phyloP scores from a whole-genome alignment of 169 alveolate species.

The Nephromyces sp. region DNA sequence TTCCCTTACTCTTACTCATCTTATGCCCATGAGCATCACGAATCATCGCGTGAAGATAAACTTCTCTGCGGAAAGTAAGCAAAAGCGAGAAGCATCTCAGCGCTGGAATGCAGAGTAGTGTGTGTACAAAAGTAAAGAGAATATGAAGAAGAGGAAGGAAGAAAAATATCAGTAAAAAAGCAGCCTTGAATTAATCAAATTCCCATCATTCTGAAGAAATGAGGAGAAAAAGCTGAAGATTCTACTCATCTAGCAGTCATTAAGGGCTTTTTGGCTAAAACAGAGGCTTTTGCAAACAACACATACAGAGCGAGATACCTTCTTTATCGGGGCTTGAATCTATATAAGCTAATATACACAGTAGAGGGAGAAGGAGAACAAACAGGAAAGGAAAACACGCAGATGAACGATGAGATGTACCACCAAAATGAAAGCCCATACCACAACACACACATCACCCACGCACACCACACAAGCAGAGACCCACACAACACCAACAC shows the following conservation, averaged over 20 bases:
- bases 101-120: too few relatives aligned
- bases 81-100: too few relatives aligned
- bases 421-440: too few relatives aligned
- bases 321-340: too few relatives aligned
- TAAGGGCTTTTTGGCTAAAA: not conserved
- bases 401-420: not conserved
- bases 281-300: conserved; percentile 1
- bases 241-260: not conserved
- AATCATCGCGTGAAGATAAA: conserved; percentile 95
- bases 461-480: not conserved
- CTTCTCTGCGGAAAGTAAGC: too few relatives aligned
- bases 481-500: not conserved
- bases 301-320: conserved; percentile 10
- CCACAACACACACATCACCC: too few relatives aligned
- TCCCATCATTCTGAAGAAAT: too few relatives aligned
- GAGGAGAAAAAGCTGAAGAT: not conserved
- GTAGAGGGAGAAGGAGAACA: too few relatives aligned
- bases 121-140: not conserved
- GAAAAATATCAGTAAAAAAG: not conserved
- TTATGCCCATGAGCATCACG: conserved; percentile 95
- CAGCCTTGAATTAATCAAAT: too few relatives aligned
- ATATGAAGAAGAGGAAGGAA: not conserved
- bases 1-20: conserved; percentile 88
- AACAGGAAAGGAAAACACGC: too few relatives aligned
- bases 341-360: too few relatives aligned